A percentile compares a stretch with the other conserved stretches of the same genome.
phyloP scores from a whole-genome alignment of 2,329 filamentous ascomycete species.

The Cryphonectria carpinicola region DNA sequence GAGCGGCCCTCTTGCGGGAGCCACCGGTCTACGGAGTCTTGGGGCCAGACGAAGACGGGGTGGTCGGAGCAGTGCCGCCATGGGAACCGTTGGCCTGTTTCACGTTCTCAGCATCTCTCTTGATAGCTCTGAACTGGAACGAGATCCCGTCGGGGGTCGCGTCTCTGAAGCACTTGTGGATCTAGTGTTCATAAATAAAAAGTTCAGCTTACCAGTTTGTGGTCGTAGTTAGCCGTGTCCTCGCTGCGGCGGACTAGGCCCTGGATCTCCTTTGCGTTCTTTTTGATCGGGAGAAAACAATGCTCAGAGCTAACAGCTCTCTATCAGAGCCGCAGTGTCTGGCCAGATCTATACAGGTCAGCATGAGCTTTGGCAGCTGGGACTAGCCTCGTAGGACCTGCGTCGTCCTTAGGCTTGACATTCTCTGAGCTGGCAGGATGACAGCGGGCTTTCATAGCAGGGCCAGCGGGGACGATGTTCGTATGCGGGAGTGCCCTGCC shows the following conservation, averaged over 20 bases:
- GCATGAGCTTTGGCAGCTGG: too few species aligned
- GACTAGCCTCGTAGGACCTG: too few species aligned
- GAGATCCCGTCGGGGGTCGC: conserved; percentile 61
- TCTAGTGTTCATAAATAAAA: conserved; percentile 44
- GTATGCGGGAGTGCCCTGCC: too few species aligned
- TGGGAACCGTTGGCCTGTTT: conserved; percentile 30
- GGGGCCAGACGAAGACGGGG: conserved; percentile 5
- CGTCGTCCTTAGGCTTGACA: too few species aligned
- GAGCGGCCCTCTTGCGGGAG: conserved; percentile 22
- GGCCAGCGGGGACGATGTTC: too few species aligned
- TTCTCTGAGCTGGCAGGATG: too few species aligned
- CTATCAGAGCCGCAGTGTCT: too few species aligned
- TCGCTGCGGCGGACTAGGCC: conserved; percentile 40
- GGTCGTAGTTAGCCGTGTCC: conserved; percentile 49
- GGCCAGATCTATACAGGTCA: too few species aligned
- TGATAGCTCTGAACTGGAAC: conserved; percentile 63
- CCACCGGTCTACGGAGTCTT: conserved; percentile 30
- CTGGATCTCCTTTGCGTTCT: conserved; percentile 46
- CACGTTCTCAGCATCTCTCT: conserved; percentile 55
- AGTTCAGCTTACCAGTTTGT: conserved; percentile 28
- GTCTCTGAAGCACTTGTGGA: conserved; percentile 63
- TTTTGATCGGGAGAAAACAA: conserved; percentile 53
- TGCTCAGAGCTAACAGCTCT: too few species aligned
- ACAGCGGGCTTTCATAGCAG: too few species aligned
- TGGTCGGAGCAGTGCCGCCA: background rate